A percentile compares a stretch with the other conserved stretches of the same genome.
phyloP scores from a whole-genome alignment of 768 basidiomycete genomes.

The Fomitopsis pulvina region DNA sequence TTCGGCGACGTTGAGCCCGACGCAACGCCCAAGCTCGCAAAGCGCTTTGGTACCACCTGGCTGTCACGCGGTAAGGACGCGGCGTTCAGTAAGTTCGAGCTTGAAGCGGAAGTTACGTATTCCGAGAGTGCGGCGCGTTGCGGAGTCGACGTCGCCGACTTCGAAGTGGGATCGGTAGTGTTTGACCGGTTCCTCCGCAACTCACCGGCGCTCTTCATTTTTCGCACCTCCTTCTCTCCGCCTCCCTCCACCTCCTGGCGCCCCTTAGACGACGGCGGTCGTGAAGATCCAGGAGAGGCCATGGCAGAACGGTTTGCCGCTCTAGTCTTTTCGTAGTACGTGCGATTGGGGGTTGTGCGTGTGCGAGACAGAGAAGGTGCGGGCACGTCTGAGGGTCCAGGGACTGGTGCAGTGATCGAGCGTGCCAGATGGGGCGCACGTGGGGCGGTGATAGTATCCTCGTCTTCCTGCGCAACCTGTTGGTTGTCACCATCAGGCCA shows the following conservation, averaged over 20 bases:
- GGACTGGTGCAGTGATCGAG: slow-evolving; percentile 36
- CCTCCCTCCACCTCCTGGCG: not conserved
- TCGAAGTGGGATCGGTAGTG: slow-evolving; percentile 18
- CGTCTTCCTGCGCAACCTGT: slow-evolving; percentile 41
- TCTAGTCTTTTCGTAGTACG: slow-evolving; percentile 25
- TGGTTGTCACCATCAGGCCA: slow-evolving; percentile 29
- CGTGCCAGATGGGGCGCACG: slow-evolving; percentile 49
- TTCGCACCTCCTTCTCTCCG: slow-evolving; percentile 56
- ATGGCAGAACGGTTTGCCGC: slow-evolving; percentile 5
- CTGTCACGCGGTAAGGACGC: slow-evolving; percentile 26
- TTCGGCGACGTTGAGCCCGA: slow-evolving; percentile 32
- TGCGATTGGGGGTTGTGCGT: slow-evolving; percentile 62
- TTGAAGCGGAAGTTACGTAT: slow-evolving; percentile 58
- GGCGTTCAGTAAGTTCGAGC: slow-evolving; percentile 54
- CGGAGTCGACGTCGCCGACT: slow-evolving; percentile 27
- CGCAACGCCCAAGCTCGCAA: slow-evolving; percentile 58
- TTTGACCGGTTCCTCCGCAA: slow-evolving; percentile 44
- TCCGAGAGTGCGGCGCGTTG: slow-evolving; percentile 39
- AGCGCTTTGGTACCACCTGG: slow-evolving; percentile 43
- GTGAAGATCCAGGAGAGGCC: not conserved
- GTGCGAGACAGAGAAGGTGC: slow-evolving; percentile 55
- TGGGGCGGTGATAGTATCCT: slow-evolving; percentile 68
- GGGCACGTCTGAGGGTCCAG: slow-evolving; percentile 14
- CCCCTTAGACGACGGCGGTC: slow-evolving; percentile 3
- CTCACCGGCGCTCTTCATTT: slow-evolving; percentile 87